Evolutionary conservation across 2,329 filamentous ascomycete genomes (phyloP).

Genomic region (Microcyclospora pomicola): DNA sequence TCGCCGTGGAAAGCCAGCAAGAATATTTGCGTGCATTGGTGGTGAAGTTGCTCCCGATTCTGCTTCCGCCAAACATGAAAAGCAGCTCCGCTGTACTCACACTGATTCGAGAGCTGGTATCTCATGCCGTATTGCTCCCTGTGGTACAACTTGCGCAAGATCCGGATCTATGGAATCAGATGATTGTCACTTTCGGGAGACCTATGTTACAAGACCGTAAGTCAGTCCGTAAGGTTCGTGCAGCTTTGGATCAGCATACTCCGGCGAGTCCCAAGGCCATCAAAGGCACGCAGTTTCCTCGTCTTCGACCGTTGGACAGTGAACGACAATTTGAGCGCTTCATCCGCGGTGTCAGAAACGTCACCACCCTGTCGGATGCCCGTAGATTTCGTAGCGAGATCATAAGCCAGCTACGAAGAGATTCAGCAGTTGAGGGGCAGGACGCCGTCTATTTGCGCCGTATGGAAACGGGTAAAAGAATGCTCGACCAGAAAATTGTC

Average conservation of each 20-base stretch:
- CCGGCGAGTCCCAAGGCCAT: slow-evolving; percentile 45
- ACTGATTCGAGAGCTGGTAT: slow-evolving; percentile 77
- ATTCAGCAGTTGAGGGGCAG: slow-evolving; percentile 57
- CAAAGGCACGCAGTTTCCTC: slow-evolving; percentile 51
- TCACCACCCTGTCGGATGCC: slow-evolving; percentile 84
- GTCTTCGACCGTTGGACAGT: slow-evolving; percentile 66
- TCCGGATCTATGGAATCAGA: slow-evolving; percentile 93
- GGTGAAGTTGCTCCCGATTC: slow-evolving; percentile 53
- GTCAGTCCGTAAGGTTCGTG: slow-evolving; percentile 80
- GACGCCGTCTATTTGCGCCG: slow-evolving; percentile 79
- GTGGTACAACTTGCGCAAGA: slow-evolving; percentile 69
- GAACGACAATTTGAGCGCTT: slow-evolving; percentile 92
- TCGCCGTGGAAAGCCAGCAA: slow-evolving; percentile 74
- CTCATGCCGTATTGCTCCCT: slow-evolving; percentile 79
- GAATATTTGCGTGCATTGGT: slow-evolving; percentile 72
- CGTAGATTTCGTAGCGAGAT: slow-evolving; percentile 85
- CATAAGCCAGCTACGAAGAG: slow-evolving; percentile 77
- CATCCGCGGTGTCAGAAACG: slow-evolving; percentile 73
- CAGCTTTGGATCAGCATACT: slow-evolving; percentile 85
- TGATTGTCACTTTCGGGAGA: slow-evolving; percentile 68
- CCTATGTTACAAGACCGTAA: slow-evolving; percentile 85
- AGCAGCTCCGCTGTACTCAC: slow-evolving; percentile 69
- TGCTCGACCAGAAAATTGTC: slow-evolving; percentile 79
- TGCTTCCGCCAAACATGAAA: slow-evolving; percentile 61
- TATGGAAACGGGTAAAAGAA: slow-evolving; percentile 78